Conservation (phyloP, 1,284 basidiomycete species). For the Schizophyllum amplum region DNA sequence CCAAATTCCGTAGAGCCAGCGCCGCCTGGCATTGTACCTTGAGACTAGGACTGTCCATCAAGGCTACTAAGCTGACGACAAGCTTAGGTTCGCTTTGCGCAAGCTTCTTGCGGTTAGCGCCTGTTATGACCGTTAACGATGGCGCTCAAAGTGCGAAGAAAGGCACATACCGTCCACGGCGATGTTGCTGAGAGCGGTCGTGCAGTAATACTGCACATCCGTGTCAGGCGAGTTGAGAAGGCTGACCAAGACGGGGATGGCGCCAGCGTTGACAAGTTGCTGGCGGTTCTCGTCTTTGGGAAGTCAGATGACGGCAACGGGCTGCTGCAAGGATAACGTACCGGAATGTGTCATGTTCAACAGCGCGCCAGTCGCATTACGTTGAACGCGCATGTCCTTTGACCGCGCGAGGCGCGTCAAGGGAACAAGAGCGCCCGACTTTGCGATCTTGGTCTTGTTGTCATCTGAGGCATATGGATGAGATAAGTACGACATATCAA, state of each 20-base stretch:
- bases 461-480: slow-evolving; percentile 64
- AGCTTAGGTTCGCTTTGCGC: slow-evolving; percentile 93
- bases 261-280: slow-evolving; percentile 97
- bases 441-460: slow-evolving; percentile 99
- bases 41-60: slow-evolving; percentile 97
- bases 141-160: background rate
- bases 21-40: slow-evolving; percentile 99
- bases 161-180: slow-evolving; percentile 77
- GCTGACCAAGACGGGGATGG: slow-evolving; percentile 95
- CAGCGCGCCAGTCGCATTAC: slow-evolving; percentile 96
- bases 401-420: slow-evolving; percentile 94
- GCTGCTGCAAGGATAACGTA: slow-evolving; percentile 27
- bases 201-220: slow-evolving; percentile 99
- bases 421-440: slow-evolving; percentile 95
- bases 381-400: slow-evolving; percentile 98
- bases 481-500: slow-evolving; percentile 7
- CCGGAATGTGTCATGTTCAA: slow-evolving; percentile 99
- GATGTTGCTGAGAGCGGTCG: slow-evolving; percentile 97
- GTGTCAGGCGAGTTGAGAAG: slow-evolving; percentile 96
- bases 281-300: slow-evolving; percentile 91
- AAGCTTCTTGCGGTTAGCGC: slow-evolving; percentile 89
- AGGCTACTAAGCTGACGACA: slow-evolving; percentile 87
- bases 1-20: slow-evolving; percentile 91
- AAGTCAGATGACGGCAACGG: slow-evolving; percentile 5
- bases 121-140: slow-evolving; percentile 27